phyloP scores from a whole-genome alignment of 2,329 filamentous ascomycete species.

The Waltergamsia citrina region DNA sequence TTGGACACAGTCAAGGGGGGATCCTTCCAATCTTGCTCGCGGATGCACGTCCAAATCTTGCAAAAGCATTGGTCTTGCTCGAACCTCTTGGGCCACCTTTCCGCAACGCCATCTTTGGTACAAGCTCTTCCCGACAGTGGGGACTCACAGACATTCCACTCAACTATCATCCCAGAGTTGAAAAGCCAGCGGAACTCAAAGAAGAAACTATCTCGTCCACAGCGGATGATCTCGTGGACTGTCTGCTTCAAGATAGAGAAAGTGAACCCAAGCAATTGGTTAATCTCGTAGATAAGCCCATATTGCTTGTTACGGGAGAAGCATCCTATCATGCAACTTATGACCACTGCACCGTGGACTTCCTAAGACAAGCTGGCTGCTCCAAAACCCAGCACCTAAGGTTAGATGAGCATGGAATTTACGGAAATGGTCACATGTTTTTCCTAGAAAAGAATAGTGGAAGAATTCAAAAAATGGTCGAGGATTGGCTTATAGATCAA shows the following conservation, averaged over 20 bases:
- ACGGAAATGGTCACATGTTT: conserved; percentile 37
- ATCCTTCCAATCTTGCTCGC: conserved; percentile 28
- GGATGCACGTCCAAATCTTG: conserved; percentile 28
- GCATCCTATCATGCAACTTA: conserved; percentile 35
- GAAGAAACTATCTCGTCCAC: conserved; percentile 1
- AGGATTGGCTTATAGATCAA: too few species aligned
- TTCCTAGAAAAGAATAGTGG: conserved; percentile 39
- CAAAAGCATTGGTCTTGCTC: conserved; percentile 29
- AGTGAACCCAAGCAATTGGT: conserved; percentile 22
- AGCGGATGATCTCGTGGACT: conserved; percentile 10
- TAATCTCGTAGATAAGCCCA: conserved; percentile 22
- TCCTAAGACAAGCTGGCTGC: conserved; percentile 31
- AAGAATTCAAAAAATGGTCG: conserved; percentile 17
- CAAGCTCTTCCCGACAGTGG: conserved; percentile 22
- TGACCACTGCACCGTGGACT: conserved; percentile 30
- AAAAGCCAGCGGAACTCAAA: conserved; percentile 21
- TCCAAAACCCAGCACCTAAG: conserved; percentile 20
- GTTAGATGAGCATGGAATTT: conserved; percentile 25
- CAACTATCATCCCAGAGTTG: conserved; percentile 32
- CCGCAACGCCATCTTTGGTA: conserved; percentile 27
- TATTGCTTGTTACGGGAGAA: conserved; percentile 29
- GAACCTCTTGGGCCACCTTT: conserved; percentile 40
- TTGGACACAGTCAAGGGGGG: conserved; percentile 37
- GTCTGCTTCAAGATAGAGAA: conserved; percentile 21
- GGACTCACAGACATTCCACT: conserved; percentile 39